A percentile compares a stretch with the other conserved stretches of the same genome.
phyloP scores from a whole-genome alignment of 2,329 filamentous ascomycete species.

The Scytalidium sp. region DNA sequence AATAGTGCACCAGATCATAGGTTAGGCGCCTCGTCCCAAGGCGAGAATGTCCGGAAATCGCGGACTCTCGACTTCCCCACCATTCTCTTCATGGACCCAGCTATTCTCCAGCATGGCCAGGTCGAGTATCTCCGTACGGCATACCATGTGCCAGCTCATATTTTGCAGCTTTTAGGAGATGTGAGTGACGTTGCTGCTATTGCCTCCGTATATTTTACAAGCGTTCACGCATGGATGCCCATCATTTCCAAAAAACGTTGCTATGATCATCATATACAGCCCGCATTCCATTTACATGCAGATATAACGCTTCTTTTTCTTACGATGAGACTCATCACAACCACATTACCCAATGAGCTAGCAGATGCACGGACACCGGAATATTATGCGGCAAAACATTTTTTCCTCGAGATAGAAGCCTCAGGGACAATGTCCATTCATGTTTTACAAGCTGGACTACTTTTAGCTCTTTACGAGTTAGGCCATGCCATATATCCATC shows the following conservation, averaged over 20 bases:
- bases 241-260: conserved; percentile 23
- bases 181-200: conserved; percentile 3
- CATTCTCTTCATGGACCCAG: conserved; percentile 10
- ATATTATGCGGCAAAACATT: conserved; percentile 26
- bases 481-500: conserved; percentile 33
- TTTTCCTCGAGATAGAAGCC: conserved; percentile 22
- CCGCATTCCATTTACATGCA: conserved; percentile 13
- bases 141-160: conserved; percentile 1
- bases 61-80: conserved; percentile 4
- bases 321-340: conserved; percentile 24
- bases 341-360: background rate
- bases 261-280: conserved; percentile 12
- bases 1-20: background rate
- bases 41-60: background rate
- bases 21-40: background rate
- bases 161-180: conserved; percentile 3
- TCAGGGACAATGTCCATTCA: conserved; percentile 22
- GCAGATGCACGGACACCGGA: conserved; percentile 13
- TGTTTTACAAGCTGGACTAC: conserved; percentile 26
- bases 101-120: conserved; percentile 6
- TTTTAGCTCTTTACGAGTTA: conserved; percentile 31
- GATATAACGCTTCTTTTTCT: conserved; percentile 27
- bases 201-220: conserved; percentile 13
- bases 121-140: background rate
- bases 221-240: conserved; percentile 19